Base-by-base conservation (phyloP, 768 basidiomycete genomes). In the Neoboletus brunneissimus region DNA sequence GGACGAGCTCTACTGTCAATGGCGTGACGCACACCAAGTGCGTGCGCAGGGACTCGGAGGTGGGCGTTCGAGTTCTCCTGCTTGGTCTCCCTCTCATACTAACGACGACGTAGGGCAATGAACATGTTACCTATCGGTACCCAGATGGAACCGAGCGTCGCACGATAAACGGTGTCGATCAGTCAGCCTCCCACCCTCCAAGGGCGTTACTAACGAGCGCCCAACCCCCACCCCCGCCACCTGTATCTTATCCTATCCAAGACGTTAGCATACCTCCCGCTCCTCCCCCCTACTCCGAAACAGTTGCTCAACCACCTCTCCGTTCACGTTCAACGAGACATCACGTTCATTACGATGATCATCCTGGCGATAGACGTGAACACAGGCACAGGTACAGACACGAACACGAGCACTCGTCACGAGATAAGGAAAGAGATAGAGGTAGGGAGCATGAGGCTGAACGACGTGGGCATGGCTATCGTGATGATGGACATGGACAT, bases 91-190 rank as follows among this genome's bases (percentile, higher is more conserved):
- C 23, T 23, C 3, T 48, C 52, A 42, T 34, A 34, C 51, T 53
- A 51, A 51, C 41, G 34, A 62, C 48, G 48, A 47, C 44, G 3
- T 58, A 91, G 89, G 89, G 89, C 3, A 89, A 89, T 60, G 87
- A 89, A 63, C 87, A 90, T 67, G 74, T 87, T 46, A 84, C 80
- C 13, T 82, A 83, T 50, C 83, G 77, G 9, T 81, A 79, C 54
- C 81, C 85, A 6, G 87, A 91, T 53, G 89, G 89, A 10, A 80
- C 81, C 42, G 78, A 88, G 64, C 73, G 83, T 3, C 77, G 79
- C 63, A 86, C 81, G 16, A 75, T 92, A 63, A 90, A 92, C 55
- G 89, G 89, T 12, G 68, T 87, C 31, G 78, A 80, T 12, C 80
- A 79, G 50, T 51, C 55, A 57, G 32, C 48, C 58, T 34, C 38